Percentiles rank a stretch among this genome's conserved stretches.
Evolutionary conservation across 768 basidiomycete species (phyloP).

Genomic region (Lanmaoa rubissima): DNA sequence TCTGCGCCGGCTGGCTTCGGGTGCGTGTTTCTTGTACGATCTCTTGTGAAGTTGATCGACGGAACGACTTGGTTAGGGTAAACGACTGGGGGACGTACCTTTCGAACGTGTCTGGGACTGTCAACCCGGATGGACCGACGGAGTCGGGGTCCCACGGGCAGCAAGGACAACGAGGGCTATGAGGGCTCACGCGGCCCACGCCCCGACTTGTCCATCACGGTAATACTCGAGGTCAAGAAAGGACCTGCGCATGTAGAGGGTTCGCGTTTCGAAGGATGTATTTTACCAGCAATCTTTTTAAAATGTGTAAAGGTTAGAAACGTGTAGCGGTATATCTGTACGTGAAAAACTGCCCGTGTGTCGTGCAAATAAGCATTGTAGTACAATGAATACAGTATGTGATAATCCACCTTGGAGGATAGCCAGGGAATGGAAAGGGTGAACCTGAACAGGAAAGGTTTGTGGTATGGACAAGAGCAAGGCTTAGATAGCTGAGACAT

Average conservation of each 20-base stretch:
- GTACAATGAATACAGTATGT: background rate
- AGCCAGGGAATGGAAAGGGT: too few relatives aligned
- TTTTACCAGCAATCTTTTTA: too few relatives aligned
- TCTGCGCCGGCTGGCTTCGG: slow-evolving; percentile 57
- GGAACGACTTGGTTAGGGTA: slow-evolving; percentile 26
- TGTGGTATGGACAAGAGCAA: too few relatives aligned
- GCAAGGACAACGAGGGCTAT: background rate
- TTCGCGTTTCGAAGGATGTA: background rate
- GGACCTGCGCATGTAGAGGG: background rate
- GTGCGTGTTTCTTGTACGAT: slow-evolving; percentile 40
- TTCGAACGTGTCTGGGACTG: slow-evolving; percentile 29
- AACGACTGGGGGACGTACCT: slow-evolving; percentile 42
- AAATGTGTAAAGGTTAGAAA: background rate
- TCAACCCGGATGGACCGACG: slow-evolving; percentile 12
- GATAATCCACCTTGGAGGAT: background rate
- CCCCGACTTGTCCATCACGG: background rate
- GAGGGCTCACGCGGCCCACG: background rate
- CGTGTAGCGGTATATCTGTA: background rate
- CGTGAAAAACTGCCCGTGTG: too few relatives aligned
- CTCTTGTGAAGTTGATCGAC: background rate
- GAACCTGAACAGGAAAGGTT: too few relatives aligned
- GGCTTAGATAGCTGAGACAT: too few relatives aligned
- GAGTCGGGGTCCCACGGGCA: slow-evolving; percentile 4
- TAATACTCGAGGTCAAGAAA: background rate
- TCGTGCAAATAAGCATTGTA: background rate